These are phyloP conservation scores for Cucurbita ficifolia DNA, from an alignment of 306 rosid genomes.

Conservation along the genomic window DNA sequence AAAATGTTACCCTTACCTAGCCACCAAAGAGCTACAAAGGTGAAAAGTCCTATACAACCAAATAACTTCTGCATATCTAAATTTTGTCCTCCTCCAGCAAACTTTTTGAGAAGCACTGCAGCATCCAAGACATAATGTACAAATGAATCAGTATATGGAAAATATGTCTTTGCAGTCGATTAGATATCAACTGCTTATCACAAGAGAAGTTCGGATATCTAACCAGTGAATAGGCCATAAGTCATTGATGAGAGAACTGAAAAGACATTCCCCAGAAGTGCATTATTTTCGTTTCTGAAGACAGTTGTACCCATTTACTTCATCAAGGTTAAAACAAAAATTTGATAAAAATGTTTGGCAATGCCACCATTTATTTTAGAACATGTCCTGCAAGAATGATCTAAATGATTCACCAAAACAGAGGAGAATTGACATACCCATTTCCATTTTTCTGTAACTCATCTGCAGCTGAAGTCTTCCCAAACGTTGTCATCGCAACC, in stretches of 20 bases:
- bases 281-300: conserved; percentile 6
- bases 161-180: not conserved
- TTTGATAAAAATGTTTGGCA: not conserved
- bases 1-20: conserved; percentile 6
- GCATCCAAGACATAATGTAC: not conserved
- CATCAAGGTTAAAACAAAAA: not conserved
- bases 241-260: conserved; percentile 16
- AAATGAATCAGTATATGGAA: not conserved
- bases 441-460: not conserved
- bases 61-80: conserved; percentile 17
- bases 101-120: conserved; percentile 19
- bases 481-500: conserved; percentile 17
- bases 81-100: conserved; percentile 20
- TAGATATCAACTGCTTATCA: not conserved
- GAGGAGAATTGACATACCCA: conserved; percentile 1
- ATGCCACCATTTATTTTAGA: not conserved
- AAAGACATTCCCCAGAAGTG: conserved; percentile 11
- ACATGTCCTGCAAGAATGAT: not conserved
- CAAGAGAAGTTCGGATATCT: not conserved
- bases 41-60: conserved; percentile 19
- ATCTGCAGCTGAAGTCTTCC: conserved; percentile 12
- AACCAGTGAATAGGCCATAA: conserved; percentile 18
- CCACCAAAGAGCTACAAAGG: conserved; percentile 19
- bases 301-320: not conserved
- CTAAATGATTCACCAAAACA: not conserved